A percentile compares a stretch with the other conserved stretches of the same genome.
Evolutionary conservation across 2,329 filamentous ascomycete genomes (phyloP).

Genomic region (Penicillium expansum): DNA sequence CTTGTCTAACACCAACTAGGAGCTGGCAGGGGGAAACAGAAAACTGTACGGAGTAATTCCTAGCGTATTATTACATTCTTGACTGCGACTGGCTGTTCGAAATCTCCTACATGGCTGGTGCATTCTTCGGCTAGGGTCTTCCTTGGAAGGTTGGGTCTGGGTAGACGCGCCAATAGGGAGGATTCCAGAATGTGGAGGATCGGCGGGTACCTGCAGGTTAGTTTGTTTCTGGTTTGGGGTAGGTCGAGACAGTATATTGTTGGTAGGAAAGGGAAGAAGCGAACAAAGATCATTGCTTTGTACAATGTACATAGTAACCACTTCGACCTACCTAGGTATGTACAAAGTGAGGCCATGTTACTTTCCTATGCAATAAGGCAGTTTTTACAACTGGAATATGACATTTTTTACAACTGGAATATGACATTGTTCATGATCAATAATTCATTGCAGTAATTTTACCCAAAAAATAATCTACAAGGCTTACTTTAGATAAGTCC

Average conservation of each 20-base stretch:
- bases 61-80: not conserved
- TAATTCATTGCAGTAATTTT: conserved; percentile 7
- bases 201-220: not conserved
- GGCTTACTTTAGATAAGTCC: not conserved
- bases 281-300: too few relatives aligned
- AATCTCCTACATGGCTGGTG: too few relatives aligned
- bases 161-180: conserved; percentile 1
- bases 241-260: not conserved
- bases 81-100: not conserved
- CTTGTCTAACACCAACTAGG: not conserved
- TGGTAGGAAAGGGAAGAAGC: not conserved
- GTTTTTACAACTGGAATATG: too few relatives aligned
- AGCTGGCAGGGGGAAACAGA: not conserved
- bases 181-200: not conserved
- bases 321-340: too few relatives aligned
- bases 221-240: not conserved
- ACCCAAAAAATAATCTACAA: not conserved
- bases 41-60: not conserved
- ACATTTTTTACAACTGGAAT: too few relatives aligned
- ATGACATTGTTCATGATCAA: not conserved
- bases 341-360: too few relatives aligned
- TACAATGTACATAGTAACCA: too few relatives aligned
- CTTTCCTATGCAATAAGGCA: too few relatives aligned
- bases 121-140: not conserved
- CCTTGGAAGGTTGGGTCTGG: too few relatives aligned